phyloP scores from a whole-genome alignment of 2,329 filamentous ascomycete species.

The Cercospora sp. region DNA sequence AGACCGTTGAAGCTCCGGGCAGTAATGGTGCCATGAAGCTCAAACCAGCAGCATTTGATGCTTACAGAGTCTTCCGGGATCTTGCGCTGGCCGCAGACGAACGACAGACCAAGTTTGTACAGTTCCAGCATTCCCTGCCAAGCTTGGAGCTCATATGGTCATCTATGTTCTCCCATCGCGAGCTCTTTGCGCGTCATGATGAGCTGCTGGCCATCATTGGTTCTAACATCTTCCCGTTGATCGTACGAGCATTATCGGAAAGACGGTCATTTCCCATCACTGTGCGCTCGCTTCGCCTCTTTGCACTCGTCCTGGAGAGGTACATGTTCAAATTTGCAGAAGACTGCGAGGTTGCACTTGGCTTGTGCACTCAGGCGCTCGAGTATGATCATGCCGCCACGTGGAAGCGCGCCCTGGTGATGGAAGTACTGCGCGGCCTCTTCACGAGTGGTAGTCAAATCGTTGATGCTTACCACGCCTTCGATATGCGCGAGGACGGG shows the following conservation, averaged over 20 bases:
- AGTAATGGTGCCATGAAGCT: slow-evolving; percentile 66
- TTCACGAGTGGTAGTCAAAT: slow-evolving; percentile 79
- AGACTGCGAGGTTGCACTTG: slow-evolving; percentile 81
- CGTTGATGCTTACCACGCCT: slow-evolving; percentile 75
- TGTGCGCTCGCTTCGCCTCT: slow-evolving; percentile 76
- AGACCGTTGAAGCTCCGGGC: slow-evolving; percentile 66
- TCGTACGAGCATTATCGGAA: slow-evolving; percentile 75
- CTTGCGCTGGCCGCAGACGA: slow-evolving; percentile 85
- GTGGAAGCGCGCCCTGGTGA: slow-evolving; percentile 87
- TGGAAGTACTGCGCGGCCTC: slow-evolving; percentile 85
- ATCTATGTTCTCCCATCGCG: slow-evolving; percentile 80
- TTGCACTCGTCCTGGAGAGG: slow-evolving; percentile 76
- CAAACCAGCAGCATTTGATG: slow-evolving; percentile 77
- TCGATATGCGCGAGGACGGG: slow-evolving; percentile 70
- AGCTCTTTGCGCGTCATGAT: slow-evolving; percentile 72
- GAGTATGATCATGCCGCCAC: slow-evolving; percentile 75
- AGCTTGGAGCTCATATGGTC: slow-evolving; percentile 91
- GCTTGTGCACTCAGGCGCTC: slow-evolving; percentile 78
- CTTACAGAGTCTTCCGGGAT: slow-evolving; percentile 84
- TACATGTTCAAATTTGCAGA: slow-evolving; percentile 72
- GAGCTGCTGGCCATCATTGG: slow-evolving; percentile 81
- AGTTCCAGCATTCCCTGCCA: slow-evolving; percentile 70
- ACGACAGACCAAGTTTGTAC: slow-evolving; percentile 77
- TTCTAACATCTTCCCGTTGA: slow-evolving; percentile 75
- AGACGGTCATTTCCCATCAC: slow-evolving; percentile 78